phyloP scores from a whole-genome alignment of 257 asterid genomes.

The Avicennia marina region DNA sequence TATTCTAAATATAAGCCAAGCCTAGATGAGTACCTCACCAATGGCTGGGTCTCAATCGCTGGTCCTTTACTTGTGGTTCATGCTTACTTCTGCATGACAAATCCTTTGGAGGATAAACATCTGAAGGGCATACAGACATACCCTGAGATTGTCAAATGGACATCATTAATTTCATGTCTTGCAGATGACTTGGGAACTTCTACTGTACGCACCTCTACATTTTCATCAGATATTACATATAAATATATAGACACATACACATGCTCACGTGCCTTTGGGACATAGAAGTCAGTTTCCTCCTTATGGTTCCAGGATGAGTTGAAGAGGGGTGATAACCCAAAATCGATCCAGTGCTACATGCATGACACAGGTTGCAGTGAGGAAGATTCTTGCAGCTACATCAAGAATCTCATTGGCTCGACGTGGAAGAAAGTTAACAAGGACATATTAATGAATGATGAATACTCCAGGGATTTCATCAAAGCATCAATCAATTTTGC shows the following conservation, averaged over 20 bases:
- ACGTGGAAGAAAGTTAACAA: background rate
- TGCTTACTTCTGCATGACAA: conserved; percentile 23
- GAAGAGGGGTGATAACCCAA: too few relatives aligned
- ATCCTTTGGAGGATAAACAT: conserved; percentile 14
- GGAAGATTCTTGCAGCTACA: background rate
- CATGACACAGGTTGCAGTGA: too few relatives aligned
- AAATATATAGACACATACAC: background rate
- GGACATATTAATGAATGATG: too few relatives aligned
- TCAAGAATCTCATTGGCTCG: background rate
- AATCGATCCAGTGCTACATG: too few relatives aligned
- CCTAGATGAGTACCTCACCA: too few relatives aligned
- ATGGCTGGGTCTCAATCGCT: conserved; percentile 13
- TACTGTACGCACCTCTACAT: conserved; percentile 7
- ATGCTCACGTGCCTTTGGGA: too few relatives aligned
- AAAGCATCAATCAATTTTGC: too few relatives aligned
- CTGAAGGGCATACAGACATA: conserved; percentile 7
- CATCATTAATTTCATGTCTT: conserved; percentile 23
- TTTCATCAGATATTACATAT: background rate
- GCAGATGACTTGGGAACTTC: conserved; percentile 35
- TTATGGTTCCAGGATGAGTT: too few relatives aligned
- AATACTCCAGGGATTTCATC: too few relatives aligned
- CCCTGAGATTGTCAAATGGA: conserved; percentile 13
- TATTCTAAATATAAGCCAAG: too few relatives aligned
- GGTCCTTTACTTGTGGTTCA: conserved; percentile 20
- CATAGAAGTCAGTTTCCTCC: too few relatives aligned